A percentile compares a stretch with the other conserved stretches of the same genome.
Evolutionary conservation across 352 stramenopile species (phyloP).

Genomic region (Phytophthora nicotianae): DNA sequence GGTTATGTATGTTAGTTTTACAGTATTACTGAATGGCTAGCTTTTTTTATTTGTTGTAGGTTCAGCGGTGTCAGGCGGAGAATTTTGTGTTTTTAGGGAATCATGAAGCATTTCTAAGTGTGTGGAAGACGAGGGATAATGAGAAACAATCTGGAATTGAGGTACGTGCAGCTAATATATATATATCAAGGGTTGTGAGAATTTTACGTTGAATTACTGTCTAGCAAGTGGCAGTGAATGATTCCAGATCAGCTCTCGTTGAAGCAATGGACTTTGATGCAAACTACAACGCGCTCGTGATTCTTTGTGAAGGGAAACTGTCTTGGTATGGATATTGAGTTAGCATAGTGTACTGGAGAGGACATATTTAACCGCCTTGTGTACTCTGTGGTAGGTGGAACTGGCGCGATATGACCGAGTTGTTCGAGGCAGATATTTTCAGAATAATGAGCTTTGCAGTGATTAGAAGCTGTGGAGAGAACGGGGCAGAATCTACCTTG

Average conservation of each 20-base stretch:
- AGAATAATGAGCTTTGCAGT: constrained; percentile 31
- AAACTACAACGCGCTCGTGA: constrained; percentile 13
- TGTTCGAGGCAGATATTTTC: constrained; percentile 19
- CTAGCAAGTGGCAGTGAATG: constrained; percentile 25
- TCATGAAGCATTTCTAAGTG: constrained; percentile 20
- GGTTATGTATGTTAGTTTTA: neutral
- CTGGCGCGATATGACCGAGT: constrained; percentile 35
- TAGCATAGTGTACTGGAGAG: neutral
- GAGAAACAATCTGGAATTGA: constrained; percentile 10
- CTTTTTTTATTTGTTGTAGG: constrained; percentile 18
- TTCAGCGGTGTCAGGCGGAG: constrained; percentile 8
- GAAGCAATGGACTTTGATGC: constrained; percentile 28
- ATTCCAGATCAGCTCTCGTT: constrained; percentile 15
- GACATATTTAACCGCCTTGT: neutral
- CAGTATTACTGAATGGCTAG: neutral
- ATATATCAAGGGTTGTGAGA: neutral
- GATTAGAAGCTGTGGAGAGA: neutral
- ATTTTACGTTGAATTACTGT: constrained; percentile 7
- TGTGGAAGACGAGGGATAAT: constrained; percentile 14
- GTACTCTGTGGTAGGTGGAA: constrained; percentile 38
- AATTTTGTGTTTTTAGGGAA: constrained; percentile 27
- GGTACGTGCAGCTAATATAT: constrained; percentile 15
- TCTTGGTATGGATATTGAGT: constrained; percentile 30
- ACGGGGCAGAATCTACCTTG: neutral
- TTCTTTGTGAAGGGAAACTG: constrained; percentile 36